Base-by-base conservation (phyloP, 345 rosid species). In the Pugionium dolabratum region DNA sequence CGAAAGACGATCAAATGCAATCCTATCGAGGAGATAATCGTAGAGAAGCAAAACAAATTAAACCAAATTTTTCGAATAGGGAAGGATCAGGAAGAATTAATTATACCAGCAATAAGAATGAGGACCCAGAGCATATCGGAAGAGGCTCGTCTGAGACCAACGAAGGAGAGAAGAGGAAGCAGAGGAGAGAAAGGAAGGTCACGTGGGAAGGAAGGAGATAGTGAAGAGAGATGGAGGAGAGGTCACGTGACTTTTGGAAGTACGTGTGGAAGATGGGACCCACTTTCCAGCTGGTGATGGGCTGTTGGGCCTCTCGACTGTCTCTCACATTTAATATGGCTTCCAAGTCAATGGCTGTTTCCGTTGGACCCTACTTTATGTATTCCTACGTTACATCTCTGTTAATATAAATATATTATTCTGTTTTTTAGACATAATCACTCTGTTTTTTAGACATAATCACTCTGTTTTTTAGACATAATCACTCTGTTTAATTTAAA, bases 301-400 rank as follows among this genome's bases (percentile, higher is more conserved):
- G 76, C 76, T 73, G 72, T 73, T 72, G 76, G 76, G 76, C 76
- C 76, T 73, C 46, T 64, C 7, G 5, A 58, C 75, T 71, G 64
- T 71, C 69, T 63, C 26, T 45, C 52, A 25, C 51, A 31, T 33
- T 54, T 66, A 69, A 56, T 47, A 40, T 36, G 30, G 46, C 37
- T 58, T 72, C 66, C 71, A 72, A 66, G 76, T 72, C 76, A 66
- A 72, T 58, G 62, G n/a, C 49, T 51, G 29, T 43, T 57, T 25
- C 29, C n/a, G 35, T 65, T 72, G 42, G 71, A 72, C 71, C 76
- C 76, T 64, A 72, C 76, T 52, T 66, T 3, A 58, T 72, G 58
- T 58, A 50, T 65, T 51, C 48, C 2, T 43, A 57, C 66, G 65
- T 57, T 37, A 18, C 18, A 18, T 18, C 18, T 18, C 18, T 18